Percentiles rank a stretch among this genome's conserved stretches.
These are phyloP conservation scores for Hibiscus trionum DNA, from an alignment of 345 rosid species.

Conservation along the genomic window DNA sequence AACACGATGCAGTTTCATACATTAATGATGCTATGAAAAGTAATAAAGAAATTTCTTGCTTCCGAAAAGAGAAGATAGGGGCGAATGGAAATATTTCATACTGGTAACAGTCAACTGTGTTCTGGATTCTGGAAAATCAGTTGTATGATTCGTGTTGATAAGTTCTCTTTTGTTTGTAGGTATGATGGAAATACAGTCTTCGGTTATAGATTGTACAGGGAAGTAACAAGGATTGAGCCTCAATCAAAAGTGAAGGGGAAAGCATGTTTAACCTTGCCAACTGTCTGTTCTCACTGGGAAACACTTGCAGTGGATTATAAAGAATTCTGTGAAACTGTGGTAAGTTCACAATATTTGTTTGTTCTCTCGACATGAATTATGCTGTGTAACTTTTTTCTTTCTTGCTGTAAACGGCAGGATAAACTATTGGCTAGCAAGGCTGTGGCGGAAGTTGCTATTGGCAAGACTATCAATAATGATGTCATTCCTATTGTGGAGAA, in stretches of 20 bases:
- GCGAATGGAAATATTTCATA: conserved; percentile 58
- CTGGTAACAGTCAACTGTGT: conserved; percentile 43
- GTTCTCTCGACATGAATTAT: too few relatives aligned
- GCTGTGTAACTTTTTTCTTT: not conserved
- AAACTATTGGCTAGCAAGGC: conserved; percentile 51
- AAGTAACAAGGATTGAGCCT: conserved; percentile 27
- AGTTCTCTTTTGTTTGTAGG: conserved; percentile 30
- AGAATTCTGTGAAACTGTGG: conserved; percentile 53
- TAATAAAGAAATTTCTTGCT: conserved; percentile 36
- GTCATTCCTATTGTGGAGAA: conserved; percentile 55
- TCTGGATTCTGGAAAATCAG: conserved; percentile 9
- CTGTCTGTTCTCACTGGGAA: conserved; percentile 46
- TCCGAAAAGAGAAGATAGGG: conserved; percentile 63
- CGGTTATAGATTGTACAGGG: conserved; percentile 78
- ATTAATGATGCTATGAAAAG: conserved; percentile 46
- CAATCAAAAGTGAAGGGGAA: conserved; percentile 29
- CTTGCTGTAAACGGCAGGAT: conserved; percentile 37
- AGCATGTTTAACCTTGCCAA: conserved; percentile 21
- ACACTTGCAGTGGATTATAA: conserved; percentile 70
- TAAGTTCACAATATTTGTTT: conserved; percentile 26
- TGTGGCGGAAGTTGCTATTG: conserved; percentile 41
- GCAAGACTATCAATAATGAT: conserved; percentile 42
- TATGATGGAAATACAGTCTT: conserved; percentile 56
- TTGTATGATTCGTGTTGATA: conserved; percentile 11
- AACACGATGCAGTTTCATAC: conserved; percentile 52